Evolutionary conservation across 805 yeast species (phyloP), one percentile per base, ranked within the genome.

Genomic region (Candida suzukii): DNA sequence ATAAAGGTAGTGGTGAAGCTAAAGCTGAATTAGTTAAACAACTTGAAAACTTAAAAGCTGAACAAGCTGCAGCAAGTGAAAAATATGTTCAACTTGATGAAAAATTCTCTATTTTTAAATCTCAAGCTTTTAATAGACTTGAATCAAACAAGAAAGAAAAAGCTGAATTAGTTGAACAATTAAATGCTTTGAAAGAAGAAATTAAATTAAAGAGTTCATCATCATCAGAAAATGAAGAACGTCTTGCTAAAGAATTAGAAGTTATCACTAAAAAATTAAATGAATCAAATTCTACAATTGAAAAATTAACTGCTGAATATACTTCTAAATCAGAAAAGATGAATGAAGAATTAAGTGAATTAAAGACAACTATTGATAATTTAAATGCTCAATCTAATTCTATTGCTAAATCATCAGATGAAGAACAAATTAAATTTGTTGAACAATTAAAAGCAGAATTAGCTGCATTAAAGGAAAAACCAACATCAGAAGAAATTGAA

Each of bases 101-200:
- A 27, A 51, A 50, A 26, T 49, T 56, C 38, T 57, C 56, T 19
- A 59, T 57, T 39, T 48, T 63, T 40, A 60, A 57, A 40, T 46
- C 46, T 3, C 57, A 61, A 39, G 54, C 58, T 12, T 60, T 56
- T 43, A 59, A 56, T 18, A 60, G 57, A 38, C 46, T 58, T 50
- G 58, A 52, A 41, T 50, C 52, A 36, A 43, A 54, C 26, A 53
- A 52, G 32, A 32, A 37, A 14, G 46, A 41, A 30, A 24, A 33
- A 9, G 17, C 19, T 34, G 41, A 28, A 13, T 40, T 40, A 22
- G 41, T 41, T 26, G 41, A 33, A 18, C 28, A 38, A 22, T 21
- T 44, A 36, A 26, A 21, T 6, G 24, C 25, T 4, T 32, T 34
- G 27, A 29, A 35, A 18, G 27, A 14, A 13, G 12, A 21, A 9